Conservation (phyloP, 1,139 yeast species). For the Suhomyces panamericanus region DNA sequence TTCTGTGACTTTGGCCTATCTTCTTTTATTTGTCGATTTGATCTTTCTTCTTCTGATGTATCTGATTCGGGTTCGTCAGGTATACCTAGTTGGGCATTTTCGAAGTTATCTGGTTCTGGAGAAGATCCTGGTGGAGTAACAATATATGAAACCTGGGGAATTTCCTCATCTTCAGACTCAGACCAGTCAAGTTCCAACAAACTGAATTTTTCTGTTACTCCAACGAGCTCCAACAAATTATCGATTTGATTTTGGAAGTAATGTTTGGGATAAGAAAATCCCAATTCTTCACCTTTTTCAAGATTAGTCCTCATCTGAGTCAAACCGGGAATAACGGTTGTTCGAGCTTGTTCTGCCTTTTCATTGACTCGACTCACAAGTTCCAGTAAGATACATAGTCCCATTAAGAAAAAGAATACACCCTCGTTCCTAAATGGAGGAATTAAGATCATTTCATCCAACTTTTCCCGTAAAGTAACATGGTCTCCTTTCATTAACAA, state of each 20-base stretch:
- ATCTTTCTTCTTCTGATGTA: not conserved
- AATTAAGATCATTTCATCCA: slow-evolving; percentile 43
- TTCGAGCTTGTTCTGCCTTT: not conserved
- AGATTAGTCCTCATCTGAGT: not conserved
- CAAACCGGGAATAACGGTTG: not conserved
- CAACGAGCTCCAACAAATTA: not conserved
- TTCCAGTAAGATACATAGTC: slow-evolving; percentile 29
- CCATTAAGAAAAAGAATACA: slow-evolving; percentile 34
- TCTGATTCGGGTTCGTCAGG: not conserved
- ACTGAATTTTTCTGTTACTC: slow-evolving; percentile 1
- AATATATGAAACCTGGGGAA: not conserved
- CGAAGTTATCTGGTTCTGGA: not conserved
- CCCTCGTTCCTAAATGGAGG: slow-evolving; percentile 52
- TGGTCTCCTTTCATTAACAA: slow-evolving; percentile 31
- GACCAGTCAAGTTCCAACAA: slow-evolving; percentile 4
- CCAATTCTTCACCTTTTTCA: slow-evolving; percentile 29
- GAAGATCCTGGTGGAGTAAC: not conserved
- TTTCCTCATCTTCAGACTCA: slow-evolving; percentile 1
- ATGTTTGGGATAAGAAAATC: slow-evolving; percentile 31
- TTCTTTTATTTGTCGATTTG: not conserved
- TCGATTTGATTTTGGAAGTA: slow-evolving; percentile 18
- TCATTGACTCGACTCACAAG: slow-evolving; percentile 12
- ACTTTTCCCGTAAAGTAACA: slow-evolving; percentile 25
- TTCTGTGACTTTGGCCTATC: too few species aligned
- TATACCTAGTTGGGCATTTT: not conserved